These are phyloP conservation scores for Neolecta irregularis DNA, from an alignment of 1,139 yeast species.

Conservation along the genomic window DNA sequence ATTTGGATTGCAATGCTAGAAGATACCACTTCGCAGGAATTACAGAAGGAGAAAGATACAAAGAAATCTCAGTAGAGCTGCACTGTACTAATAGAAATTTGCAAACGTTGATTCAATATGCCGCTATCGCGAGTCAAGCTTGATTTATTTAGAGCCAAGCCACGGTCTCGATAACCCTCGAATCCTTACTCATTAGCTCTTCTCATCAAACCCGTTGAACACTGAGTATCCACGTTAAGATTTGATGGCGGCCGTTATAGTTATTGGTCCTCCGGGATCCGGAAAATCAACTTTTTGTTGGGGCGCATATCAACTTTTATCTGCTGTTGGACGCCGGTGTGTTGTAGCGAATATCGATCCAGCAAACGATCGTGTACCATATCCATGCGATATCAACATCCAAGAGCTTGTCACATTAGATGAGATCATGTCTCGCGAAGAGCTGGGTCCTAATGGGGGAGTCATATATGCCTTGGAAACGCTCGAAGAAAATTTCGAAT, in stretches of 20 bases:
- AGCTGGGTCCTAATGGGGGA: slow-evolving; percentile 92
- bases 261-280: slow-evolving; percentile 95
- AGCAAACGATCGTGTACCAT: slow-evolving; percentile 73
- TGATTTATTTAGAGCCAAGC: too few species aligned
- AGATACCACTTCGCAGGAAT: slow-evolving; percentile 24
- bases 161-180: too few species aligned
- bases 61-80: too few species aligned
- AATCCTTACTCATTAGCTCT: too few species aligned
- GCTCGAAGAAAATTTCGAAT: slow-evolving; percentile 37
- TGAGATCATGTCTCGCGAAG: slow-evolving; percentile 94
- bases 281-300: slow-evolving; percentile 92
- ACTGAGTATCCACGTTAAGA: slow-evolving; percentile 26
- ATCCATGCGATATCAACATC: slow-evolving; percentile 75
- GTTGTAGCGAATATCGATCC: slow-evolving; percentile 80
- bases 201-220: too few species aligned
- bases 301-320: slow-evolving; percentile 80
- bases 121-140: too few species aligned
- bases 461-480: slow-evolving; percentile 72
- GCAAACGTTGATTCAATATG: too few species aligned
- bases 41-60: too few species aligned
- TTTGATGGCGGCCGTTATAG: slow-evolving; percentile 84
- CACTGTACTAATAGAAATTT: too few species aligned
- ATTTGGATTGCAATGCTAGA: slow-evolving; percentile 78
- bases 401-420: slow-evolving; percentile 78
- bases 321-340: slow-evolving; percentile 83